Evolutionary conservation across 768 basidiomycete genomes (phyloP), one percentile per base, ranked within the genome.

Genomic region (Phaeotremella fagi): DNA sequence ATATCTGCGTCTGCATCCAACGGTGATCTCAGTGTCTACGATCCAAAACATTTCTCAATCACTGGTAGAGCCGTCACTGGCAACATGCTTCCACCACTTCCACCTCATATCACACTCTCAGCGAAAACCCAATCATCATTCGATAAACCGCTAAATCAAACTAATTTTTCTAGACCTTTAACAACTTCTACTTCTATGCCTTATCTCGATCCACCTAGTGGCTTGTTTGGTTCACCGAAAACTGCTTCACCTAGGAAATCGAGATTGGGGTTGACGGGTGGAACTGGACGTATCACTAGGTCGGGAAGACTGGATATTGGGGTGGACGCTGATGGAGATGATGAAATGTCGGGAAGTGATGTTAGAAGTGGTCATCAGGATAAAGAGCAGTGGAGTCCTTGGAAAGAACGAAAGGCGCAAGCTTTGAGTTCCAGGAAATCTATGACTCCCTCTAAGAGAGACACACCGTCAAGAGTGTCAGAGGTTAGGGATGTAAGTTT

Each of bases 141-240:
- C 23, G 45, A 31, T 11, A 36, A 31, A 23, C 53, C 23, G 12
- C 25, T n/a, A 23, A 26, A 15, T 38, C 25, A 28, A 2, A 52
- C 57, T 24, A 63, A 63, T 38, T 63, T 59, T 36, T 63, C 62
- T 6, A 31, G 62, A 48, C 62, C 59, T 4, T 36, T 63, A 14
- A 23, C 48, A 6, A 43, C 29, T 5, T 60, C 59, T 15, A 41
- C 36, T 18, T 55, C 53, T 9, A 60, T 60, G 62, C 62, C 62
- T 11, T 60, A 63, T 28, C 52, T 63, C 18, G 62, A 63, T 48
- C 58, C 59, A 4, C 62, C 62, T 12, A 37, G 23, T 14, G 15
- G 14, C 16, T 16, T 51, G 24, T 37, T 58, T 16, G 51, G 41
- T 23, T 52, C 61, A 31, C 22, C 38, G 7, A 12, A 18, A 12